Percentiles rank a stretch among this genome's conserved stretches.
phyloP scores from a whole-genome alignment of 2,329 filamentous ascomycete species.

The Pseudofabraea citricarpa region DNA sequence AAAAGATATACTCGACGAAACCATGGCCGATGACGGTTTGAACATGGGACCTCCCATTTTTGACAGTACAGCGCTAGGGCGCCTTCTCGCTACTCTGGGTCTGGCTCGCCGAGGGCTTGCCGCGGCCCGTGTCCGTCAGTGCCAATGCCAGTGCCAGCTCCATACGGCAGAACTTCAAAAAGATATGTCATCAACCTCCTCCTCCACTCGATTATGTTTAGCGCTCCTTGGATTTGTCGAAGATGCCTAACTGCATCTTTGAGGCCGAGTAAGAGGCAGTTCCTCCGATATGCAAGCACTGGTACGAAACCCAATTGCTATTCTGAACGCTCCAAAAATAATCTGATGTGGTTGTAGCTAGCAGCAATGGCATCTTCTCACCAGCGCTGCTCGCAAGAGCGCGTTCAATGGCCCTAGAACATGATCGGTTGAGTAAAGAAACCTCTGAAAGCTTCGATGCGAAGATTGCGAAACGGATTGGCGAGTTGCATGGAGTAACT shows the following conservation, averaged over 20 bases:
- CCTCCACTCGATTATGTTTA: conserved; percentile 23
- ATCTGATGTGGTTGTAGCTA: conserved; percentile 15
- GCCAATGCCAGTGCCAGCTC: too few relatives aligned
- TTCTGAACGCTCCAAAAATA: conserved; percentile 4
- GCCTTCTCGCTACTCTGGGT: too few relatives aligned
- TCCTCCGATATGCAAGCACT: conserved; percentile 40
- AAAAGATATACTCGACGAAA: too few relatives aligned
- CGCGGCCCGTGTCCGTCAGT: not conserved
- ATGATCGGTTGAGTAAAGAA: conserved; percentile 45
- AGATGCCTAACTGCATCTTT: conserved; percentile 36
- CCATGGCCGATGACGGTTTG: not conserved
- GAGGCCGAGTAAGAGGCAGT: conserved; percentile 17
- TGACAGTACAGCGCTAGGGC: too few relatives aligned
- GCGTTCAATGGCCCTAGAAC: conserved; percentile 50
- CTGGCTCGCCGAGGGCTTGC: not conserved
- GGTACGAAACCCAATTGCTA: conserved; percentile 27
- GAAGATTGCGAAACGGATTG: conserved; percentile 52
- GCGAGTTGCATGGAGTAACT: conserved; percentile 55
- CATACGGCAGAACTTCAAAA: too few relatives aligned
- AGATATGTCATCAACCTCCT: not conserved
- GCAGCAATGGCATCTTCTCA: conserved; percentile 32
- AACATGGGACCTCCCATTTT: not conserved
- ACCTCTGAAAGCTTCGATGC: conserved; percentile 52
- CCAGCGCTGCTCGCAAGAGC: conserved; percentile 56
- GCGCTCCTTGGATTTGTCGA: conserved; percentile 48